These are phyloP conservation scores for Suillus weaverae DNA, from an alignment of 768 basidiomycete genomes.

Conservation along the genomic window DNA sequence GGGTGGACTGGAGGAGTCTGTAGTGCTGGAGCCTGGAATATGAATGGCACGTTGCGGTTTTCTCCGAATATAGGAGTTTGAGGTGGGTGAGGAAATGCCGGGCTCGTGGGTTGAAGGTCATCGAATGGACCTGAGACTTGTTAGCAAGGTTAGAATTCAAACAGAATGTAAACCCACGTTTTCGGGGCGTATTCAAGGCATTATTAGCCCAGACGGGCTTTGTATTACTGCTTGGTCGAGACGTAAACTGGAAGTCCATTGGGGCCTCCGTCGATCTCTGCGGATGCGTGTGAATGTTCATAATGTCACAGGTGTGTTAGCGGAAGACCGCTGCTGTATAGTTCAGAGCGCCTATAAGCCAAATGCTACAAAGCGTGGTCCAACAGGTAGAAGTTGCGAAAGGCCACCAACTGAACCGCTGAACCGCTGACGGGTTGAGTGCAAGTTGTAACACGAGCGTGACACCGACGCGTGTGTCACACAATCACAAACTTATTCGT, in stretches of 20 bases:
- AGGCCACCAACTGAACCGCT: not conserved
- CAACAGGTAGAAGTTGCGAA: not conserved
- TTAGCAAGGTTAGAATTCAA: slow-evolving; percentile 24
- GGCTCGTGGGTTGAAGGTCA: slow-evolving; percentile 41
- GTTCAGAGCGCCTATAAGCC: not conserved
- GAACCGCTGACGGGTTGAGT: not conserved
- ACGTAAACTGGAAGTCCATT: slow-evolving; percentile 89
- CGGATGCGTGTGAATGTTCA: slow-evolving; percentile 27
- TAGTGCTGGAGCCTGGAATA: slow-evolving; percentile 59
- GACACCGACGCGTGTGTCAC: slow-evolving; percentile 32
- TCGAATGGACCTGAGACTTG: slow-evolving; percentile 41
- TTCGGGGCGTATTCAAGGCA: slow-evolving; percentile 56
- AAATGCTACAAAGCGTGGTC: not conserved
- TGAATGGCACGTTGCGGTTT: slow-evolving; percentile 70
- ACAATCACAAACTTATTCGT: slow-evolving; percentile 21
- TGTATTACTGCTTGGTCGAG: slow-evolving; percentile 50
- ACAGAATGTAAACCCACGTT: slow-evolving; percentile 52
- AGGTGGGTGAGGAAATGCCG: slow-evolving; percentile 35
- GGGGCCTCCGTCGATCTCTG: slow-evolving; percentile 75
- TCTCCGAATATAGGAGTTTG: slow-evolving; percentile 58
- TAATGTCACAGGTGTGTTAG: slow-evolving; percentile 11
- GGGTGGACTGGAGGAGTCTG: slow-evolving; percentile 45
- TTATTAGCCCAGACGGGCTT: slow-evolving; percentile 63
- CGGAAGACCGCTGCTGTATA: too few species aligned
- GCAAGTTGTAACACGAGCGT: slow-evolving; percentile 12